phyloP scores from a whole-genome alignment of 495 filamentous ascomycete genomes.

The Hyphodiscus hymeniophilus region DNA sequence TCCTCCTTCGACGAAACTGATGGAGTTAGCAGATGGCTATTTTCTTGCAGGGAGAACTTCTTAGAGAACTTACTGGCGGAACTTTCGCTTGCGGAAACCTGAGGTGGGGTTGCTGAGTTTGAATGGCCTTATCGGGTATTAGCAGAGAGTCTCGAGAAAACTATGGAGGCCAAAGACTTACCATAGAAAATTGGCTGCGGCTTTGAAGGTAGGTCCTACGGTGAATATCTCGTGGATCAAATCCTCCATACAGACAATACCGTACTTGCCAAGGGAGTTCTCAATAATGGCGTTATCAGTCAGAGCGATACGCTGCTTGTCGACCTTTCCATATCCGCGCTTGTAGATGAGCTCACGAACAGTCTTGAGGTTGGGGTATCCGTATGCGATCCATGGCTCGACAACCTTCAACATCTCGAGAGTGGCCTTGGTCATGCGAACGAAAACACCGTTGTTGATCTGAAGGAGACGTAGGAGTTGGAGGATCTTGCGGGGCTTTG shows the following conservation, averaged over 20 bases:
- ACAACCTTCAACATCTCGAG: slow-evolving; percentile 95
- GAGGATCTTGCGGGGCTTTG: slow-evolving; percentile 99
- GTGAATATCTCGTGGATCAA: slow-evolving; percentile 99
- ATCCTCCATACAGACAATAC: slow-evolving; percentile 99
- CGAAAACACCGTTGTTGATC: slow-evolving; percentile 99
- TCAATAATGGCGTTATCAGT: slow-evolving; percentile 98
- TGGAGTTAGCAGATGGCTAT: not conserved
- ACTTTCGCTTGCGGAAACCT: slow-evolving; percentile 92
- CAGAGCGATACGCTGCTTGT: slow-evolving; percentile 91
- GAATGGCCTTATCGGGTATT: too few relatives aligned
- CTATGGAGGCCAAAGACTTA: too few relatives aligned
- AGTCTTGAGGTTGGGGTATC: slow-evolving; percentile 97
- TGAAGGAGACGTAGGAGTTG: slow-evolving; percentile 98
- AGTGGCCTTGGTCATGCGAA: slow-evolving; percentile 96
- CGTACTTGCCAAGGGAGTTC: slow-evolving; percentile 91
- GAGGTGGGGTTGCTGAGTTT: slow-evolving; percentile 97
- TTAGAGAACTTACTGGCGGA: slow-evolving; percentile 99
- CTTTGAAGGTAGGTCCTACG: slow-evolving; percentile 99
- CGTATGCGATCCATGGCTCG: slow-evolving; percentile 97
- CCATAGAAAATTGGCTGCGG: slow-evolving; percentile 99
- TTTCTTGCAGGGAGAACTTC: slow-evolving; percentile 33
- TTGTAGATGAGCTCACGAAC: slow-evolving; percentile 99
- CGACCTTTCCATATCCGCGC: slow-evolving; percentile 95
- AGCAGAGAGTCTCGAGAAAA: too few relatives aligned
- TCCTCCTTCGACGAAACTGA: slow-evolving; percentile 42